Conservation (phyloP, 106 monocot genomes). For the Dendrobium catenatum region DNA sequence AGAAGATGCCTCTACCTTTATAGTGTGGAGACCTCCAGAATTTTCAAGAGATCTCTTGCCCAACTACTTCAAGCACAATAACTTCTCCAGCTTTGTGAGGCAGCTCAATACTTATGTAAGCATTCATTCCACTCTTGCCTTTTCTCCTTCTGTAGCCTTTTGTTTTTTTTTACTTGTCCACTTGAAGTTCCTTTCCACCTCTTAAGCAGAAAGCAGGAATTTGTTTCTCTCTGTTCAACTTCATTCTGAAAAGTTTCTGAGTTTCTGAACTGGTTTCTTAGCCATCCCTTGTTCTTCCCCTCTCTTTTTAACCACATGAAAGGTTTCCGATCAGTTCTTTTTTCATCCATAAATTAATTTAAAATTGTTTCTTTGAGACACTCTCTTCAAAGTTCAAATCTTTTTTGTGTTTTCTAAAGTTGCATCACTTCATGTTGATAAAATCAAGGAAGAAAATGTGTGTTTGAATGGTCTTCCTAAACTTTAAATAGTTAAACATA, state of each 20-base stretch:
- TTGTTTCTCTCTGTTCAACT: not conserved
- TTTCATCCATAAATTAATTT: not conserved
- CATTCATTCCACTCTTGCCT: not conserved
- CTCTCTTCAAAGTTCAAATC: not conserved
- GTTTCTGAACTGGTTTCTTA: not conserved
- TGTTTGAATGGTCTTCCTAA: not conserved
- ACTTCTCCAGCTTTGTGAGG: constrained; percentile 42
- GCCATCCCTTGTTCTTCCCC: not conserved
- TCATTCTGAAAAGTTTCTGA: not conserved
- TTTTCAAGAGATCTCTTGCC: constrained; percentile 14
- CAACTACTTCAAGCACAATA: constrained; percentile 35
- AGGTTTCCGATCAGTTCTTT: not conserved
- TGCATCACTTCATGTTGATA: not conserved
- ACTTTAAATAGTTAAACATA: too few species aligned
- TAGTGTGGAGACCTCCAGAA: constrained; percentile 11
- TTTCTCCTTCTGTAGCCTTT: not conserved
- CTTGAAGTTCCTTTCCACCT: not conserved
- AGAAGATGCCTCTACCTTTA: constrained; percentile 4
- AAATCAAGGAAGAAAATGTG: not conserved
- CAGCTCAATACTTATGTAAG: constrained; percentile 51
- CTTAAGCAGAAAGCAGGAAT: too few species aligned
- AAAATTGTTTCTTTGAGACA: not conserved
- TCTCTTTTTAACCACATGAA: too few species aligned
- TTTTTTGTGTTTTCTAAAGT: not conserved
- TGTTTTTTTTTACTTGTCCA: not conserved